Percentiles rank a stretch among this genome's conserved stretches.
Conservation (phyloP, 2,329 filamentous ascomycete species). For the Aspergillus chevalieri region DNA sequence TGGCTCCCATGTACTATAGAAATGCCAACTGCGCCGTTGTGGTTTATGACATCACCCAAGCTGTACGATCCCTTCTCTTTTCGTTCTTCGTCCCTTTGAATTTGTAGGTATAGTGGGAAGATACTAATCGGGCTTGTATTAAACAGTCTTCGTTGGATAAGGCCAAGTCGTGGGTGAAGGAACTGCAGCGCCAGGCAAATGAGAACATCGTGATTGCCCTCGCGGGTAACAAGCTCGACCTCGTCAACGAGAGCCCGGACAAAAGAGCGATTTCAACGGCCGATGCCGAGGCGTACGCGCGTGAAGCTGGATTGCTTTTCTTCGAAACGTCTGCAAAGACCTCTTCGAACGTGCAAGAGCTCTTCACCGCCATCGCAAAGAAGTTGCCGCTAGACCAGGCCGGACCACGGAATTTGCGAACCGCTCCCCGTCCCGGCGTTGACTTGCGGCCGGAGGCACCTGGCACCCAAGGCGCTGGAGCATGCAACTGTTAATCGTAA, state of each 20-base stretch:
- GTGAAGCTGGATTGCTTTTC: constrained; percentile 88
- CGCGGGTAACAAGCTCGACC: constrained; percentile 94
- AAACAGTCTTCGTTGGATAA: constrained; percentile 88
- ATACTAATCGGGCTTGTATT: constrained; percentile 12
- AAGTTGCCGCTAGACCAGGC: constrained; percentile 94
- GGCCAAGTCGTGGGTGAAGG: constrained; percentile 98
- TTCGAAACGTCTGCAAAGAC: constrained; percentile 99
- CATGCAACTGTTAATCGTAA: constrained; percentile 57
- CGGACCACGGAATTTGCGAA: constrained; percentile 77
- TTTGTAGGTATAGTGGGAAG: not conserved
- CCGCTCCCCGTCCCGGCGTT: constrained; percentile 58
- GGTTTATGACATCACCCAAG: constrained; percentile 98
- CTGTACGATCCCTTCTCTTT: constrained; percentile 55
- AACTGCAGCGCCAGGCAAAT: constrained; percentile 96
- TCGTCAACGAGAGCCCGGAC: constrained; percentile 89
- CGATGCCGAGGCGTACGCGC: constrained; percentile 91
- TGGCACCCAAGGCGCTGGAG: constrained; percentile 52
- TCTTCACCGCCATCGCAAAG: constrained; percentile 97
- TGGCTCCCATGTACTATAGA: constrained; percentile 98
- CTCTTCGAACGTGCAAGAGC: constrained; percentile 86
- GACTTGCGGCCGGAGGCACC: constrained; percentile 60
- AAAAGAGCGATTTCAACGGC: constrained; percentile 86
- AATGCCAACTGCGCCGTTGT: constrained; percentile 99
- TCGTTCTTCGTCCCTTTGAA: constrained; percentile 1
- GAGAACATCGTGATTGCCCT: constrained; percentile 99